Evolutionary conservation across 768 basidiomycete species (phyloP), one percentile per base, ranked within the genome.

Genomic region (Trametes meyenii): DNA sequence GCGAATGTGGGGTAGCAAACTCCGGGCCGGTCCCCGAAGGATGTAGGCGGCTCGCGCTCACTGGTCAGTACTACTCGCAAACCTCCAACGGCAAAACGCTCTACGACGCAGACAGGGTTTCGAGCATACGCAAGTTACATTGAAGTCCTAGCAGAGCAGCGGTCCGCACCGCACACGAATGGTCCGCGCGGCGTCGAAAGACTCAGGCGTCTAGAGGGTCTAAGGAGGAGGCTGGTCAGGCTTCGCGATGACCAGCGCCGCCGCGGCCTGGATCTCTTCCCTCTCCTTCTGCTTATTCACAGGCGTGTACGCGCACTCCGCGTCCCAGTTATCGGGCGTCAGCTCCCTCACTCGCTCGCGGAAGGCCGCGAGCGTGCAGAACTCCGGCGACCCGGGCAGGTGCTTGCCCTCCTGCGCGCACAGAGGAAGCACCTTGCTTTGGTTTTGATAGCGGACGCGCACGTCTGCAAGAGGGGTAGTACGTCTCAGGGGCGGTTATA

Each of bases 361-460:
- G 75, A 92, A 92, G 21, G 85, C 86, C 13, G 77, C 71, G 39
- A 92, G 75, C 5, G 85, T 85, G 72, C 90, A 92, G 66, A 92
- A 85, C 69, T 91, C 89, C 0, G 90, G 90, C 12, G 78, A 79
- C 2, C 88, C 89, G 3, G 82, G 76, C 7, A 90, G 74, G 67
- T 92, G 90, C 56, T 89, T 82, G 5, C 87, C 88, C 48, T 81
- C 76, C 6, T 80, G 81, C 1, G 85, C 83, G 64, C 90, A 92
- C 14, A 85, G 60, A 0, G 90, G 90, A 5, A 92, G 75, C 2
- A 75, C 51, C 75, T 91, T 73, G 66, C 82, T 82, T 60, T 79
- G 78, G 75, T 89, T 89, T 73, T 90, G 86, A 68, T 91, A 89
- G 24, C 90, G 82, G 81, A 90, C 84, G n/a, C 90, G 84, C 48